Evolutionary conservation across 176 grass and related monocot species (phyloP).

Genomic region (Typha latifolia): DNA sequence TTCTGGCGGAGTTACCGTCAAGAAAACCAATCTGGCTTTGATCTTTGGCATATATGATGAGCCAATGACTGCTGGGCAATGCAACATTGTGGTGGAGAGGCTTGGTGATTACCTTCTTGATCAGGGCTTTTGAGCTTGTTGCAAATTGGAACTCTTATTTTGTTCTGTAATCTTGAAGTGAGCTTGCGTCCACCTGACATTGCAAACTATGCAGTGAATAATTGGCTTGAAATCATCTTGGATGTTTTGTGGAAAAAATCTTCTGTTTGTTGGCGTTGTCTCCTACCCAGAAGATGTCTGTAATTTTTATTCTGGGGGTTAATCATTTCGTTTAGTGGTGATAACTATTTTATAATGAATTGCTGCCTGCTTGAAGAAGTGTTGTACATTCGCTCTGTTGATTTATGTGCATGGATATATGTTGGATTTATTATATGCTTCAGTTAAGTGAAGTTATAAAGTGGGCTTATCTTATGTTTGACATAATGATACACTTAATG

Average conservation of each 20-base stretch:
- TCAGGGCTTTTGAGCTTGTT: conserved; percentile 23
- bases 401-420: background rate
- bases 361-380: background rate
- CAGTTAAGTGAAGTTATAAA: too few relatives aligned
- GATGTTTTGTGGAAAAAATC: too few relatives aligned
- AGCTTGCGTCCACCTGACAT: too few relatives aligned
- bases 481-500: too few relatives aligned
- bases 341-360: background rate
- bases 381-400: background rate
- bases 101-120: conserved; percentile 44
- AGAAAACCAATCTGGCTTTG: conserved; percentile 26
- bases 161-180: background rate
- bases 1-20: conserved; percentile 34
- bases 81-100: conserved; percentile 42
- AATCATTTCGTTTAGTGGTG: background rate
- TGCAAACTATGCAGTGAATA: background rate
- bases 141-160: background rate
- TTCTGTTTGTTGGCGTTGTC: background rate
- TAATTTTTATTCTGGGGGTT: background rate
- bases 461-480: too few relatives aligned
- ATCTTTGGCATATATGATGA: conserved; percentile 32
- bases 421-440: too few relatives aligned
- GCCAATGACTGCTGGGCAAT: conserved; percentile 36
- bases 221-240: background rate
- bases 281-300: background rate